phyloP scores from a whole-genome alignment of 176 grass and related monocot genomes.

The Typha latifolia region DNA sequence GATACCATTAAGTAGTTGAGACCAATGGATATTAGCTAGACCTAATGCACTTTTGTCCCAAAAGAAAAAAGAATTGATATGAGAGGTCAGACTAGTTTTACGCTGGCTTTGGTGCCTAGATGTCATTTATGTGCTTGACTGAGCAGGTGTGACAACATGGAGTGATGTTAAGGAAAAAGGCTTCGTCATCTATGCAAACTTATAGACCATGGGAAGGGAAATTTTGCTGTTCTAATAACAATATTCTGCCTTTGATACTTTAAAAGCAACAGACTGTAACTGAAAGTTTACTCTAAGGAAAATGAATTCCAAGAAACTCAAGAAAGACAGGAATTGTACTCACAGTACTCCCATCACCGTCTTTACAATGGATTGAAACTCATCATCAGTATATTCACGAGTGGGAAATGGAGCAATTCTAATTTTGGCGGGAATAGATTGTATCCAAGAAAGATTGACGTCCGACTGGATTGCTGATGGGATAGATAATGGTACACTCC shows the following conservation, averaged over 20 bases:
- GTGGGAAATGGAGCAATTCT: conserved; percentile 46
- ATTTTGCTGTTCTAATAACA: neutral
- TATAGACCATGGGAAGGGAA: no score
- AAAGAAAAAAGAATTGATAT: no score
- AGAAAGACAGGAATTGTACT: conserved; percentile 14
- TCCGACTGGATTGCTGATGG: conserved; percentile 6
- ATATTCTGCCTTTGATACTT: neutral
- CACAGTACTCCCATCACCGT: conserved; percentile 40
- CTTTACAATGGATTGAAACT: conserved; percentile 48
- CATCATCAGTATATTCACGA: conserved; percentile 44
- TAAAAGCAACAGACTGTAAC: neutral
- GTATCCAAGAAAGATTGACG: conserved; percentile 6
- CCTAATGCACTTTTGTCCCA: no score
- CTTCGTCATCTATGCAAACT: no score
- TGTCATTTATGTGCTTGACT: no score
- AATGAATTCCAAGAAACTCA: neutral
- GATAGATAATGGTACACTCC: neutral
- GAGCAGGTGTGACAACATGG: no score
- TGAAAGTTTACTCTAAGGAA: neutral
- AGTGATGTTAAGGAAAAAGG: no score
- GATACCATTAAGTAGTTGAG: no score
- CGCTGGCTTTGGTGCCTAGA: no score
- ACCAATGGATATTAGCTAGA: no score
- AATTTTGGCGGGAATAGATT: conserved; percentile 26
- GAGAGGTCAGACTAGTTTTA: no score